phyloP scores from a whole-genome alignment of 768 basidiomycete genomes.

The Mycena amicta region DNA sequence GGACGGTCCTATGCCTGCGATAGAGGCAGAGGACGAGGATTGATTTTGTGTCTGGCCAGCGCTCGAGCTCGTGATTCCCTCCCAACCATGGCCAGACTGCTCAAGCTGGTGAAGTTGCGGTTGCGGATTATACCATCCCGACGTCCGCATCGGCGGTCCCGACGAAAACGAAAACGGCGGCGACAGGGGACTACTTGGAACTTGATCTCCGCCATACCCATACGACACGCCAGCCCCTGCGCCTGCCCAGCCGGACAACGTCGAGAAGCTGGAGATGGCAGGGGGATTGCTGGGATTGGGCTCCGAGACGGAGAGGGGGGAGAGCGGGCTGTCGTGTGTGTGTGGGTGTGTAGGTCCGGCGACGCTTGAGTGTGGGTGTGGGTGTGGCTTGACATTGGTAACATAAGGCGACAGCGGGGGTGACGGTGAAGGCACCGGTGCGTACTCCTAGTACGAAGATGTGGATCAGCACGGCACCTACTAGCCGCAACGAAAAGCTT shows the following conservation, averaged over 20 bases:
- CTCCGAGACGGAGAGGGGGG: constrained; percentile 13
- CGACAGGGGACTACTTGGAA: background rate
- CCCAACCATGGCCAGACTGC: too few relatives aligned
- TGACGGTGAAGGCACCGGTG: background rate
- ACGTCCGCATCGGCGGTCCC: constrained; percentile 8
- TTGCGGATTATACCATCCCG: constrained; percentile 16
- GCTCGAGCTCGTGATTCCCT: too few relatives aligned
- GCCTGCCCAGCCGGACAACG: constrained; percentile 42
- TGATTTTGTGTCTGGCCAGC: too few relatives aligned
- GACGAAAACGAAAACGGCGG: background rate
- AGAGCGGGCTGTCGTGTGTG: constrained; percentile 5
- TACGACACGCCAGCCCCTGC: constrained; percentile 17
- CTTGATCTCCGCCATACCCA: background rate
- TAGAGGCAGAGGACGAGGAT: too few relatives aligned
- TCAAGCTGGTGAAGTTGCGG: too few relatives aligned
- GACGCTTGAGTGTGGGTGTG: background rate
- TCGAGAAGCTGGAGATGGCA: constrained; percentile 37
- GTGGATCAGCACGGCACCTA: background rate
- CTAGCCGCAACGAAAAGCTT: background rate
- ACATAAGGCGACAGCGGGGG: background rate
- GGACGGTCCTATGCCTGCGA: too few relatives aligned
- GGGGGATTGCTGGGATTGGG: background rate
- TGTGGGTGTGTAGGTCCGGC: constrained; percentile 13
- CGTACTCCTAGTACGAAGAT: background rate
- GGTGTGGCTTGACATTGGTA: background rate